These are phyloP conservation scores for Malassezia slooffiae DNA, from an alignment of 1,284 basidiomycete genomes.

Conservation along the genomic window DNA sequence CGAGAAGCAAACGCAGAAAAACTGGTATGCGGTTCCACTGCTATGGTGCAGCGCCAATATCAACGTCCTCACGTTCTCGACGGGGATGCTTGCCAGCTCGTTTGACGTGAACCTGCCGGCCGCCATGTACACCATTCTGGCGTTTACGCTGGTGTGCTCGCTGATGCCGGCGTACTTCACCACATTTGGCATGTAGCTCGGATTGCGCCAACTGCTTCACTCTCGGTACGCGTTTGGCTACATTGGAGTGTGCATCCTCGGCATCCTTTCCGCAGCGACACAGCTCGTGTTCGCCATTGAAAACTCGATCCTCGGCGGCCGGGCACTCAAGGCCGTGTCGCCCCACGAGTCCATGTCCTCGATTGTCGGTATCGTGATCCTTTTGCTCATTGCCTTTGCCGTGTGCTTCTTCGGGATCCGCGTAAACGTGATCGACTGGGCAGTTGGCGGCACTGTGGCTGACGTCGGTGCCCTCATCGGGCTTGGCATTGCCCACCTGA, in stretches of 20 bases:
- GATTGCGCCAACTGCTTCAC: slow-evolving; percentile 55
- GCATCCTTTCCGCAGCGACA: slow-evolving; percentile 45
- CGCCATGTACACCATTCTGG: slow-evolving; percentile 45
- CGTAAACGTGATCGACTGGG: slow-evolving; percentile 57
- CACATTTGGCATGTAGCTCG: slow-evolving; percentile 54
- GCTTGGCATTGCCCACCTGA: no score
- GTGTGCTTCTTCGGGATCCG: slow-evolving; percentile 69
- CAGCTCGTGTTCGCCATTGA: slow-evolving; percentile 51
- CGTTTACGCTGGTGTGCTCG: slow-evolving; percentile 46
- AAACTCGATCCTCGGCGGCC: slow-evolving; percentile 53
- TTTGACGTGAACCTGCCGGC: slow-evolving; percentile 53
- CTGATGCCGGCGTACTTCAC: slow-evolving; percentile 27
- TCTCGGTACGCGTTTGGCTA: slow-evolving; percentile 55
- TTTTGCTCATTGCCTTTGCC: slow-evolving; percentile 63
- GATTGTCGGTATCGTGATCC: slow-evolving; percentile 72
- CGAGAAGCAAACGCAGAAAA: neutral
- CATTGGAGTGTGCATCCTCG: slow-evolving; percentile 54
- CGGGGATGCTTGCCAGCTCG: slow-evolving; percentile 54
- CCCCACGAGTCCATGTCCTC: slow-evolving; percentile 40
- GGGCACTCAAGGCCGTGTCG: slow-evolving; percentile 48
- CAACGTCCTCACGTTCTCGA: slow-evolving; percentile 51
- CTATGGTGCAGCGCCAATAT: neutral
- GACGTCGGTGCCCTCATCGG: no score
- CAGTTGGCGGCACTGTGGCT: slow-evolving; percentile 53
- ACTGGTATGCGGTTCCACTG: neutral